These are phyloP conservation scores for Psophocarpus tetragonolobus DNA, from an alignment of 306 rosid genomes.

Conservation along the genomic window DNA sequence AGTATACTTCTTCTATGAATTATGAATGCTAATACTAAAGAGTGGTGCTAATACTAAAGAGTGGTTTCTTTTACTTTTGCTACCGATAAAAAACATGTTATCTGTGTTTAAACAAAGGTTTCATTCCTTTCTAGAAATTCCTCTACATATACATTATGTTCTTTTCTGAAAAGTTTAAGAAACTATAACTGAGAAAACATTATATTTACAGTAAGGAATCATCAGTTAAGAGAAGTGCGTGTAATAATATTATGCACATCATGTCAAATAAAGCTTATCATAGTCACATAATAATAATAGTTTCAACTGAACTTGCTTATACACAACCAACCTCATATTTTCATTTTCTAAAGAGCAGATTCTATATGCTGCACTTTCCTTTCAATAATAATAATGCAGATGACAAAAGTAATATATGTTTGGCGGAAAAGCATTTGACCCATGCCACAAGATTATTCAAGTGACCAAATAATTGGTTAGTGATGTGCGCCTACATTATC, in stretches of 20 bases:
- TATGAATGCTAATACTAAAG: no score
- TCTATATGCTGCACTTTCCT: neutral
- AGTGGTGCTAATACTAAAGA: no score
- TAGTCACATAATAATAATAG: neutral
- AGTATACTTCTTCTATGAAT: no score
- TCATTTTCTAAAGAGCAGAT: neutral
- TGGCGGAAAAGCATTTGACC: slow-evolving; percentile 16
- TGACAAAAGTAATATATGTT: neutral
- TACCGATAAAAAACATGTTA: no score
- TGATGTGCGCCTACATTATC: slow-evolving; percentile 35
- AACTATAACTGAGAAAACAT: no score
- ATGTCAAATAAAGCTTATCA: neutral
- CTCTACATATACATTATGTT: no score
- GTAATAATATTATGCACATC: neutral
- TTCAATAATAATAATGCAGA: neutral
- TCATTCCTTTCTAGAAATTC: no score
- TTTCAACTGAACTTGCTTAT: neutral
- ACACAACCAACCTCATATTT: neutral
- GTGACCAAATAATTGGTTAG: slow-evolving; percentile 30
- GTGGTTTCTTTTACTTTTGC: no score
- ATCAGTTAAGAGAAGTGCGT: neutral
- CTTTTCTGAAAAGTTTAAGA: no score
- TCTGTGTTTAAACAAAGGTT: no score
- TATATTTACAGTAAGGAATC: neutral
- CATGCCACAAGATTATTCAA: neutral